Base-by-base conservation (phyloP, 202 grass and related monocot species). In the Setaria italica region DNA sequence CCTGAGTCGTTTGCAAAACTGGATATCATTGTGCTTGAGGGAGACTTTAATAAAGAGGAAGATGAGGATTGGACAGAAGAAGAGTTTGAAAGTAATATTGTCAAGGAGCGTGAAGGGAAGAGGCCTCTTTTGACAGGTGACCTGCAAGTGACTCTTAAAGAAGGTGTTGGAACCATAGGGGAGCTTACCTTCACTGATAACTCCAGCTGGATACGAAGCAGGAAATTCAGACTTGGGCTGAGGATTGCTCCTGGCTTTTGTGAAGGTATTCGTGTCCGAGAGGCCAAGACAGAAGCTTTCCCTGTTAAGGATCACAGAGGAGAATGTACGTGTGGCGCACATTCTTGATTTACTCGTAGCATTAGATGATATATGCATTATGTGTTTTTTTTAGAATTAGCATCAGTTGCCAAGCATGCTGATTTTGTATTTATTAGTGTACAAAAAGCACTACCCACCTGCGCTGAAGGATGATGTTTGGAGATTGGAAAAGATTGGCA, bases 401-500 rank as follows among this genome's bases (percentile, higher is more conserved):
- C 10, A 60, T 70, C n/a, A 46, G 13, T 56, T 79, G 20, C 35
- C 30, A 65, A 82, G 29, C 47, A 76, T 83, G 39, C 62, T 84
- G 9, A 49, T 62, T 84, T 72, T 60, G 37, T 81, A 72, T 80
- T 74, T 87, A 78, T 58, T 87, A 98, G 95, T 98, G 89, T 95
- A 98, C 90, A 94, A 98, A 77, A 98, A 98, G 73, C 95, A 98
- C 72, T 94, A 98, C 80, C 95, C 95, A 74, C 95, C 95, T 78
- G 86, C 91, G 35, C 62, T 98, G 59, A 94, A 94, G 84, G 96
- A 99, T 86, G 96, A 99, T 43, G 93, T 95, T 54, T 99, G 96
- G 96, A 95, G 96, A 88, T 92, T 99, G 81, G 93, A 99, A 80
- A 99, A 99, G 81, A 88, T 99, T 86, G 96, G 93, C 16, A 99